Evolutionary conservation across 2,329 filamentous ascomycete genomes (phyloP).

Genomic region (Phialemonium atrogriseum): DNA sequence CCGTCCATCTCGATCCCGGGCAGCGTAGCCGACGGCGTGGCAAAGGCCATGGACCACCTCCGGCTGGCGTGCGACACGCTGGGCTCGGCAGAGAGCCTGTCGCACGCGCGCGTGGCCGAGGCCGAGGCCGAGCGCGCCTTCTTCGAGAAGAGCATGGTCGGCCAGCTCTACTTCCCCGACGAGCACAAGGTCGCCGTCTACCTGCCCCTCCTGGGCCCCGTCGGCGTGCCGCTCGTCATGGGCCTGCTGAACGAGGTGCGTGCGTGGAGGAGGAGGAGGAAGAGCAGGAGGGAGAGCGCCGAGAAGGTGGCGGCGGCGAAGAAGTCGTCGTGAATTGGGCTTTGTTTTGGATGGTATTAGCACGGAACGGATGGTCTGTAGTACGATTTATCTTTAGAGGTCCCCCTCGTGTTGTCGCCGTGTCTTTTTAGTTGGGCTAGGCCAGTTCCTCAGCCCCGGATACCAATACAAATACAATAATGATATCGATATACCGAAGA

Average conservation of each 20-base stretch:
- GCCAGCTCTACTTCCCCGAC: slow-evolving; percentile 95
- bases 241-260: slow-evolving; percentile 75
- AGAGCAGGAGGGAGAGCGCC: slow-evolving; percentile 34
- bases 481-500: too few relatives aligned
- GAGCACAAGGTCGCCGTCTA: slow-evolving; percentile 98
- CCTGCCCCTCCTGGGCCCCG: slow-evolving; percentile 78
- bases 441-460: too few relatives aligned
- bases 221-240: slow-evolving; percentile 84
- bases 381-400: too few relatives aligned
- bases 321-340: slow-evolving; percentile 13
- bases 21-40: slow-evolving; percentile 77
- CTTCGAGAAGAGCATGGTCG: slow-evolving; percentile 98
- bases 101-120: slow-evolving; percentile 78
- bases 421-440: too few relatives aligned
- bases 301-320: slow-evolving; percentile 26
- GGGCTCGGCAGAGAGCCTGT: slow-evolving; percentile 57
- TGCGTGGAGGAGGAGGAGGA: slow-evolving; percentile 43
- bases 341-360: too few relatives aligned
- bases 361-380: too few relatives aligned
- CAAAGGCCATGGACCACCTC: slow-evolving; percentile 70
- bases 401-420: too few relatives aligned
- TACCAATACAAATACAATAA: too few relatives aligned
- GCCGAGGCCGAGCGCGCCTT: slow-evolving; percentile 87
- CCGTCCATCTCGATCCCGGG: slow-evolving; percentile 86
- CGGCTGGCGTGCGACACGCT: slow-evolving; percentile 68